These are phyloP conservation scores for Pseudisothecium myosuroides DNA, from an alignment of 225 moss, liverwort and hornwort genomes.

Conservation along the genomic window DNA sequence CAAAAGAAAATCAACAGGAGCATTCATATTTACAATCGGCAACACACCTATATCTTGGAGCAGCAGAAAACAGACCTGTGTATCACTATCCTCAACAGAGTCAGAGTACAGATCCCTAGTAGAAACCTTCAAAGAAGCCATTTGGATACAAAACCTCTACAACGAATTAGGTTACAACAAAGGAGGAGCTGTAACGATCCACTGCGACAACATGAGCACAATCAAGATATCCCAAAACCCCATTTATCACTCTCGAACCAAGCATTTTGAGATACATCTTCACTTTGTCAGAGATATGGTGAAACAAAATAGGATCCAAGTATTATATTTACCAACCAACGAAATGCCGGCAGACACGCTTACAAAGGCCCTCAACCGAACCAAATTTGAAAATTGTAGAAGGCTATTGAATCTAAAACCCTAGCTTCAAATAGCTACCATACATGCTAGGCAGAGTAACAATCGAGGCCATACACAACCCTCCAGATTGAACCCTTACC, in stretches of 20 bases:
- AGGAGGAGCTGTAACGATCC: background rate
- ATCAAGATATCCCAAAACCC: background rate
- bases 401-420: no score
- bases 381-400: no score
- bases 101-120: background rate
- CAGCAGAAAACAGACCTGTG: rapidly evolving
- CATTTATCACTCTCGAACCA: background rate
- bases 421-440: no score
- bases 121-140: background rate
- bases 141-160: background rate
- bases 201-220: background rate
- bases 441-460: no score
- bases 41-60: background rate
- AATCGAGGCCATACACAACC: no score
- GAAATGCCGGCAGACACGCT: no score
- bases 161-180: background rate
- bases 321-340: no score
- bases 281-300: background rate
- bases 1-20: background rate
- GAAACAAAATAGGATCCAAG: background rate
- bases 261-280: background rate
- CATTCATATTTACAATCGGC: background rate
- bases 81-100: background rate
- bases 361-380: no score
- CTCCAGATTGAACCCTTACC: no score